A percentile compares a stretch with the other conserved stretches of the same genome.
Evolutionary conservation across 1,284 basidiomycete genomes (phyloP).

Genomic region (Blastosporella zonata): DNA sequence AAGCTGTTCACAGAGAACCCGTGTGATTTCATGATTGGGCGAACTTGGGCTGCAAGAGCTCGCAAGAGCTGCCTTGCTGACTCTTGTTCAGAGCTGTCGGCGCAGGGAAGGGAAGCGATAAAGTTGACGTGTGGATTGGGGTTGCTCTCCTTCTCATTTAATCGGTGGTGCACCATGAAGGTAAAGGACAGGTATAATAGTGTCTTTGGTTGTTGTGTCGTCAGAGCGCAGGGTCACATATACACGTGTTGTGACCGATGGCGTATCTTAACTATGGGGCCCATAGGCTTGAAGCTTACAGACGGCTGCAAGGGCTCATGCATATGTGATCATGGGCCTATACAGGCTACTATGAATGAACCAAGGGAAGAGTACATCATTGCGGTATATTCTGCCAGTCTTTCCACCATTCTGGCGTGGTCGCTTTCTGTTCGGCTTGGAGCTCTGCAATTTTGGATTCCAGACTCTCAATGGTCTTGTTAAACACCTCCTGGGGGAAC

Average conservation of each 20-base stretch:
- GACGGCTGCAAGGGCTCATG: too few species aligned
- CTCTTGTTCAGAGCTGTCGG: conserved; percentile 43
- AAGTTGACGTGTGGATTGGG: conserved; percentile 78
- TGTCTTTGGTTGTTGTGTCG: neutral
- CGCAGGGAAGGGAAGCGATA: conserved; percentile 55
- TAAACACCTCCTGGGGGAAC: conserved; percentile 13
- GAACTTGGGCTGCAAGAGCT: conserved; percentile 76
- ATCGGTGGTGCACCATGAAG: conserved; percentile 65
- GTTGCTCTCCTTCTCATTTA: conserved; percentile 67
- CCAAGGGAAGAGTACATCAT: neutral
- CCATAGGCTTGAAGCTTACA: too few species aligned
- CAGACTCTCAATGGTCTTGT: conserved; percentile 8
- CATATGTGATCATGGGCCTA: too few species aligned
- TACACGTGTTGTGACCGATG: conserved; percentile 13
- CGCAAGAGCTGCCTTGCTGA: conserved; percentile 65
- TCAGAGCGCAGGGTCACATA: neutral
- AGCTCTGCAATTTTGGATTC: conserved; percentile 15
- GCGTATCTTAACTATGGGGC: neutral
- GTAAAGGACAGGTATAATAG: neutral
- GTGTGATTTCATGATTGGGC: conserved; percentile 75
- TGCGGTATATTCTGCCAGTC: conserved; percentile 24
- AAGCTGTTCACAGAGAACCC: conserved; percentile 74
- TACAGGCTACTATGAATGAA: neutral
- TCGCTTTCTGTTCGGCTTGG: conserved; percentile 21
- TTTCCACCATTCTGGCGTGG: conserved; percentile 34